phyloP scores from a whole-genome alignment of 345 rosid species.

The Melaleuca alternifolia region DNA sequence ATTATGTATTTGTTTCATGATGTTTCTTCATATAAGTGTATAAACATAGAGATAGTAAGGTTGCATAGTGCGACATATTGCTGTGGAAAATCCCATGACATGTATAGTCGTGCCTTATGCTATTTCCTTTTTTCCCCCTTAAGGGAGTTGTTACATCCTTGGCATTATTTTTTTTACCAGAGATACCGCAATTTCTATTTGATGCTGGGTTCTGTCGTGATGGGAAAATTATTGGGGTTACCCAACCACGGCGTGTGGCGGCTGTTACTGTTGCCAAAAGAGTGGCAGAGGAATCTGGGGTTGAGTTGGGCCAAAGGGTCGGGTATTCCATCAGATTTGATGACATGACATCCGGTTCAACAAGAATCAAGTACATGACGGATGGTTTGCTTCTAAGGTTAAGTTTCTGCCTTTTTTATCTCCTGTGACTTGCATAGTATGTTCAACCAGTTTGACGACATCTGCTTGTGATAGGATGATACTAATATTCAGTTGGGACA shows the following conservation, averaged over 20 bases:
- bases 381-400: constrained; percentile 84
- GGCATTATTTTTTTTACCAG: constrained; percentile 11
- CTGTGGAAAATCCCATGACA: not conserved
- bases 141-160: not conserved
- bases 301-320: constrained; percentile 66
- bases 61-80: not conserved
- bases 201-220: constrained; percentile 66
- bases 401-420: not conserved
- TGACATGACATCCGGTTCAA: constrained; percentile 52
- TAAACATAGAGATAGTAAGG: not conserved
- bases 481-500: too few relatives aligned
- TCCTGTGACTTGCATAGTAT: not conserved
- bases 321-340: constrained; percentile 86
- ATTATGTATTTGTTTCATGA: not conserved
- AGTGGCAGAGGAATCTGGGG: constrained; percentile 82
- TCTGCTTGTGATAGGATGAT: too few relatives aligned
- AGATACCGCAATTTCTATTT: constrained; percentile 75
- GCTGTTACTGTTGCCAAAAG: constrained; percentile 84
- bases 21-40: not conserved
- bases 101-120: not conserved
- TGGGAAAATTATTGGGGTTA: constrained; percentile 66
- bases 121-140: not conserved
- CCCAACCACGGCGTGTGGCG: constrained; percentile 93
- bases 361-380: constrained; percentile 87
- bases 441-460: not conserved